A percentile compares a stretch with the other conserved stretches of the same genome.
Evolutionary conservation across 164 flowering plant species (phyloP).

Genomic region (Tetracentron sinense): DNA sequence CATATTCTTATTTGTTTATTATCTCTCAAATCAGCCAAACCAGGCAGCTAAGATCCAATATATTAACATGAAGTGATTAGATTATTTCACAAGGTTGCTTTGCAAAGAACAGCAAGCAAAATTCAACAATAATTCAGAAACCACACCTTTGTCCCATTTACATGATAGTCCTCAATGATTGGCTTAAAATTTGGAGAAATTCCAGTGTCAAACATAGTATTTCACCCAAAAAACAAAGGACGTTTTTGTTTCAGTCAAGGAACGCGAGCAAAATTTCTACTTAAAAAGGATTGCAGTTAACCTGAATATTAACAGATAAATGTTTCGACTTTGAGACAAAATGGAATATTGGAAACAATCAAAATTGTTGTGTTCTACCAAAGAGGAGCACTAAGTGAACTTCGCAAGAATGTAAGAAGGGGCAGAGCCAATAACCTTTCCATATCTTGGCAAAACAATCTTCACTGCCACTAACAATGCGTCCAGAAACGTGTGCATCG

Average conservation of each 20-base stretch:
- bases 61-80: too few relatives aligned
- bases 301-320: background rate
- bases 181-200: background rate
- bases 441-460: conserved; percentile 90
- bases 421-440: conserved; percentile 61
- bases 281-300: background rate
- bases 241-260: background rate
- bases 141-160: background rate
- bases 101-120: too few relatives aligned
- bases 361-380: background rate
- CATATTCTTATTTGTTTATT: too few relatives aligned
- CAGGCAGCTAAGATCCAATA: too few relatives aligned
- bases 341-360: background rate
- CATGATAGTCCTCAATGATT: background rate
- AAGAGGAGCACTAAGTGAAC: background rate
- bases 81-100: too few relatives aligned
- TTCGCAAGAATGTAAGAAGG: background rate
- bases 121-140: background rate
- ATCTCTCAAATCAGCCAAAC: too few relatives aligned
- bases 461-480: conserved; percentile 90
- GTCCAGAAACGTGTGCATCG: conserved; percentile 80
- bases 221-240: background rate
- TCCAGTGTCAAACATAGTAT: background rate
- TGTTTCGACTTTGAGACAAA: background rate
- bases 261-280: background rate